Conservation (phyloP, 2,329 filamentous ascomycete genomes). For the Aureobasidium sp. region DNA sequence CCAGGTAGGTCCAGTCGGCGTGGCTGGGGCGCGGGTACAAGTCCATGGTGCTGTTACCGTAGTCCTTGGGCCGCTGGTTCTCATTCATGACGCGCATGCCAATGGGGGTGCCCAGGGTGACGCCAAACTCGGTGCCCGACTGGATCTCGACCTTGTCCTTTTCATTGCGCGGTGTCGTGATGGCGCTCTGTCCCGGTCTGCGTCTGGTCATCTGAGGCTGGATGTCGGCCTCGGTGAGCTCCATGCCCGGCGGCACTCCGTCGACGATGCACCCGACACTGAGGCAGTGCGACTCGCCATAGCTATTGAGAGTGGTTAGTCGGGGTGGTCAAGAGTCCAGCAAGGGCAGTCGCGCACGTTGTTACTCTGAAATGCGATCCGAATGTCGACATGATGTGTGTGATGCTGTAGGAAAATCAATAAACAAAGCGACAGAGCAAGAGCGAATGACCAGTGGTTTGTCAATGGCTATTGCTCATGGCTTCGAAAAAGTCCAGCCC, state of each 20-base stretch:
- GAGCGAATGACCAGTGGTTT: neutral
- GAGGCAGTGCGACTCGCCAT: conserved; percentile 84
- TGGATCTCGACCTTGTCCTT: conserved; percentile 89
- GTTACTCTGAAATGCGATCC: conserved; percentile 75
- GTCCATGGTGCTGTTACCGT: conserved; percentile 84
- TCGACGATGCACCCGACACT: conserved; percentile 94
- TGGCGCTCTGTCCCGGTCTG: conserved; percentile 78
- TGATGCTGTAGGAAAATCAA: neutral
- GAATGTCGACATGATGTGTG: conserved; percentile 71
- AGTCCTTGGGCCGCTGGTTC: conserved; percentile 88
- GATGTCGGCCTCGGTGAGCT: conserved; percentile 75
- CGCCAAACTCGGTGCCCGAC: conserved; percentile 82
- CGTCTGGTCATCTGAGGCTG: conserved; percentile 91
- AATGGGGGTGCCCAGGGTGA: conserved; percentile 87
- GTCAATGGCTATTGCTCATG: neutral
- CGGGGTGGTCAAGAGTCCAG: conserved; percentile 18
- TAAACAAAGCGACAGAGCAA: neutral
- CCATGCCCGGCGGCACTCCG: conserved; percentile 80
- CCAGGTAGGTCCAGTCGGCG: conserved; percentile 93
- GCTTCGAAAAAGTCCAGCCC: conserved; percentile 13
- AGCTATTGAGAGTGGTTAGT: conserved; percentile 39
- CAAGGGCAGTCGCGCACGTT: conserved; percentile 50
- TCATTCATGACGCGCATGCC: conserved; percentile 82
- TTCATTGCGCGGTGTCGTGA: conserved; percentile 89
- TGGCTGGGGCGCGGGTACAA: conserved; percentile 84